Base-by-base conservation (phyloP, 768 basidiomycete genomes). In the Hericium erinaceus region DNA sequence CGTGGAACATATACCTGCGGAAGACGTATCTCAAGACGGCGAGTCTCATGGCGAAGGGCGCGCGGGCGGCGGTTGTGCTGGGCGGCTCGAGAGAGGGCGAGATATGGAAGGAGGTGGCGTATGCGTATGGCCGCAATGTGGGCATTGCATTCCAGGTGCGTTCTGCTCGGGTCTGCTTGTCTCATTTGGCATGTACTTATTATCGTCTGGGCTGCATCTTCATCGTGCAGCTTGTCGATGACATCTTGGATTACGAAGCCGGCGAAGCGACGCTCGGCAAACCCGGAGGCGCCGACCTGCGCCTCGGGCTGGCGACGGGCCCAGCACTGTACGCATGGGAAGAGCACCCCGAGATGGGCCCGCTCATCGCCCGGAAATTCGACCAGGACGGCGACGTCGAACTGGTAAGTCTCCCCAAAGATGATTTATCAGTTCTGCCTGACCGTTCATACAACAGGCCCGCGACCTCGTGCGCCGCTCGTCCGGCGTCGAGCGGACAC, bases 21-120 rank as follows among this genome's bases (percentile, higher is more conserved):
- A 97, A 95, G 74, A 94, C 91, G 12, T 95, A 98, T 70, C 74
- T 95, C 58, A 95, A 94, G 74, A 91, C 91, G 12, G 93, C 94
- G 12, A 89, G 87, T 68, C 71, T 97, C 63, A 87, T 95, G 80
- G 92, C 92, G 1, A 95, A 95, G 72, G 83, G 82, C 16, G 84
- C 88, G 4, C 79, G 94, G 20, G 87, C 89, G 22, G 83, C 90
- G 2, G 91, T 91, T 20, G 82, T 94, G n/a, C 76, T 98, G 1
- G 94, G 94, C 4, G 94, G 94, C 37, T 85, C 77, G 61, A 73
- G 67, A 53, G 82, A 86, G 65, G 84, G 83, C n/a, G 89, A 93
- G 64, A 66, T 84, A 10, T 86, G 90, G 77, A 92, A 91, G 70
- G 93, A 95, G 69, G 79, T 85, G 5, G 93, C 94, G 13, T 97